These are phyloP conservation scores for Rhododendron mucronatum DNA, from an alignment of 148 eudicot species.

Conservation along the genomic window DNA sequence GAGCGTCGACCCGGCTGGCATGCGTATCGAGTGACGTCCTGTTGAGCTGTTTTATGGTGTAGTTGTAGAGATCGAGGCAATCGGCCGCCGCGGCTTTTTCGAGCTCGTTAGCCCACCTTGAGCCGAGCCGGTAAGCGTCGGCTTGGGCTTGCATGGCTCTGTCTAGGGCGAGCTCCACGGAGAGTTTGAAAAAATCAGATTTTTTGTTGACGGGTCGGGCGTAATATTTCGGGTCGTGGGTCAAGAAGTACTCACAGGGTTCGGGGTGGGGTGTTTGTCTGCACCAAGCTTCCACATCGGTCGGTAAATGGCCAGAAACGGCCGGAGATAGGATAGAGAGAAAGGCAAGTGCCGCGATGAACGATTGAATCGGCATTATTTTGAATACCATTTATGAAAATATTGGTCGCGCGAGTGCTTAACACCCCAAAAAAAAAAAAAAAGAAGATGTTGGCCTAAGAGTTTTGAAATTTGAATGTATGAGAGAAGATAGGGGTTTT, in stretches of 20 bases:
- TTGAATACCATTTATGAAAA: neutral
- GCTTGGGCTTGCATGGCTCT: slow-evolving; percentile 28
- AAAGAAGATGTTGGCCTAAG: neutral
- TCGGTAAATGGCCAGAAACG: slow-evolving; percentile 8
- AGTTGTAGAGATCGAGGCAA: slow-evolving; percentile 61
- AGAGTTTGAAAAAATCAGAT: slow-evolving; percentile 42
- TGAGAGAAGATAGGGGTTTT: neutral
- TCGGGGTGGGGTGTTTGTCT: slow-evolving; percentile 59
- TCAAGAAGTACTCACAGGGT: slow-evolving; percentile 52
- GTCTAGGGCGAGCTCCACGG: slow-evolving; percentile 36
- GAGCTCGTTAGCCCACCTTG: slow-evolving; percentile 22
- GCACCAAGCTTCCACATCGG: slow-evolving; percentile 42
- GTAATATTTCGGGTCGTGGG: slow-evolving; percentile 22
- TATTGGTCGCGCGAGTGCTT: neutral
- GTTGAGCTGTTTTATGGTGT: slow-evolving; percentile 45
- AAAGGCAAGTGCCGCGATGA: neutral
- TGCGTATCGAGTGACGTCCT: slow-evolving; percentile 21
- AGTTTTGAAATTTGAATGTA: neutral
- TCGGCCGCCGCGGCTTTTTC: slow-evolving; percentile 68
- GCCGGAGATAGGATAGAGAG: slow-evolving; percentile 5
- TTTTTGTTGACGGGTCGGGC: slow-evolving; percentile 23
- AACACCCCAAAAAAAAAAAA: neutral
- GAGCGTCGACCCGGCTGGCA: slow-evolving; percentile 33
- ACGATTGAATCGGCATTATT: slow-evolving; percentile 11
- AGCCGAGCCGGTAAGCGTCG: slow-evolving; percentile 25